Conservation (phyloP, 345 rosid species). For the Arabidopsis suecica region DNA sequence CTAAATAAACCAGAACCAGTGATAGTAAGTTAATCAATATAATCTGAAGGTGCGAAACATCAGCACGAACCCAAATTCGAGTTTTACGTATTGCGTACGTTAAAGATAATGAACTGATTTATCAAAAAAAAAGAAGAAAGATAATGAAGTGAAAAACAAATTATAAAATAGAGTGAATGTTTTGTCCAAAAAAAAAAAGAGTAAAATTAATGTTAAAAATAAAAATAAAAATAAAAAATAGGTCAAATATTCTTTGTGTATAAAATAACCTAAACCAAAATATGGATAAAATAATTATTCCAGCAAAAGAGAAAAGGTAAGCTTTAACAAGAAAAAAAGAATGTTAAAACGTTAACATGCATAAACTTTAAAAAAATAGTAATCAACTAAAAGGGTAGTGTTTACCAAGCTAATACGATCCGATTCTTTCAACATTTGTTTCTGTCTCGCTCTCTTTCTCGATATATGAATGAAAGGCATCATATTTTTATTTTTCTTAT, state of each 20-base stretch:
- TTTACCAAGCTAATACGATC: conserved; percentile 36
- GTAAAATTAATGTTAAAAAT: too few species aligned
- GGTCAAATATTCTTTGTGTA: background rate
- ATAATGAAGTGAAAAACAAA: background rate
- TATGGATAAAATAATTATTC: background rate
- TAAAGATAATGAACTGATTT: background rate
- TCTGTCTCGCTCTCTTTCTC: conserved; percentile 21
- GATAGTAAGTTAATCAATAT: background rate
- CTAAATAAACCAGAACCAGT: background rate
- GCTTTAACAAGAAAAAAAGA: background rate
- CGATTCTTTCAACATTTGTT: conserved; percentile 1
- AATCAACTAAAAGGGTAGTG: background rate
- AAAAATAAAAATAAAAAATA: background rate
- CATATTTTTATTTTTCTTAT: background rate
- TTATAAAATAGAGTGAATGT: too few species aligned
- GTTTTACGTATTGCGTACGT: background rate
- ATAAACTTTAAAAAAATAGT: background rate
- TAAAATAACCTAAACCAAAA: background rate
- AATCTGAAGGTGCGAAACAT: background rate
- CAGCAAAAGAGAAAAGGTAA: conserved; percentile 17
- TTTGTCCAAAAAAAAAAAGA: too few species aligned
- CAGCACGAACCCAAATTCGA: background rate
- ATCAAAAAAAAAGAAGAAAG: background rate
- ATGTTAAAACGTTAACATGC: conserved; percentile 17
- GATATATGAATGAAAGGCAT: conserved; percentile 7